phyloP scores from a whole-genome alignment of 106 monocot genomes.

The Dioscorea zingiberensis region DNA sequence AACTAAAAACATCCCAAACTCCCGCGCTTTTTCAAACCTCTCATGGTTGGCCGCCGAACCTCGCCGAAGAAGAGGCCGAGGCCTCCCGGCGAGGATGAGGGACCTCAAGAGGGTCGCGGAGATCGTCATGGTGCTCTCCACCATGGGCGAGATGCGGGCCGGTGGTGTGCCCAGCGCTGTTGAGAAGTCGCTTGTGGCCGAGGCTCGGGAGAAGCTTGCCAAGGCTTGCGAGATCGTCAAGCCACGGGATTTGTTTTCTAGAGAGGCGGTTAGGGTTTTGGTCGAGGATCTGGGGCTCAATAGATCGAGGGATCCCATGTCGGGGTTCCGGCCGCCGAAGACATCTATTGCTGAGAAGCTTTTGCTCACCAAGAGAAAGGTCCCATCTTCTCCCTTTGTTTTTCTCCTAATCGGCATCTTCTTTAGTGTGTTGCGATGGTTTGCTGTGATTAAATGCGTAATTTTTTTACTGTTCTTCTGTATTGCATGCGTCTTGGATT shows the following conservation, averaged over 20 bases:
- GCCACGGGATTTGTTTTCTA: slow-evolving; percentile 76
- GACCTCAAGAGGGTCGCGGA: slow-evolving; percentile 72
- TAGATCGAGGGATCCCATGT: slow-evolving; percentile 37
- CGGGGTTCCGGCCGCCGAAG: slow-evolving; percentile 30
- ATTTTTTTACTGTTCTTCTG: too few relatives aligned
- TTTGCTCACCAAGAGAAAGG: slow-evolving; percentile 22
- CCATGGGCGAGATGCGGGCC: slow-evolving; percentile 70
- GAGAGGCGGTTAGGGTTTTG: slow-evolving; percentile 73
- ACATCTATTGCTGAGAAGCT: slow-evolving; percentile 28
- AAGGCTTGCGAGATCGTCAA: slow-evolving; percentile 39
- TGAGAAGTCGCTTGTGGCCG: slow-evolving; percentile 63
- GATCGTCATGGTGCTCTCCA: slow-evolving; percentile 89
- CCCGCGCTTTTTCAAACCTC: slow-evolving; percentile 1
- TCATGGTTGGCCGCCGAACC: slow-evolving; percentile 1
- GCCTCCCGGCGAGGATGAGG: neutral
- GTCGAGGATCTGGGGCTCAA: slow-evolving; percentile 86
- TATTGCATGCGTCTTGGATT: too few relatives aligned
- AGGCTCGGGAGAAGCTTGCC: slow-evolving; percentile 61
- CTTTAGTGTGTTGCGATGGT: neutral
- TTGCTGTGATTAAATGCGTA: neutral
- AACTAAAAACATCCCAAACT: neutral
- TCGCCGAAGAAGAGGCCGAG: slow-evolving; percentile 31
- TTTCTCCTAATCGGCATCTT: neutral
- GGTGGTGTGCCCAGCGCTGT: slow-evolving; percentile 58
- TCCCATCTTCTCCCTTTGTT: slow-evolving; percentile 2